Evolutionary conservation across 164 flowering plant species (phyloP).

Genomic region (Vitis amurensis): DNA sequence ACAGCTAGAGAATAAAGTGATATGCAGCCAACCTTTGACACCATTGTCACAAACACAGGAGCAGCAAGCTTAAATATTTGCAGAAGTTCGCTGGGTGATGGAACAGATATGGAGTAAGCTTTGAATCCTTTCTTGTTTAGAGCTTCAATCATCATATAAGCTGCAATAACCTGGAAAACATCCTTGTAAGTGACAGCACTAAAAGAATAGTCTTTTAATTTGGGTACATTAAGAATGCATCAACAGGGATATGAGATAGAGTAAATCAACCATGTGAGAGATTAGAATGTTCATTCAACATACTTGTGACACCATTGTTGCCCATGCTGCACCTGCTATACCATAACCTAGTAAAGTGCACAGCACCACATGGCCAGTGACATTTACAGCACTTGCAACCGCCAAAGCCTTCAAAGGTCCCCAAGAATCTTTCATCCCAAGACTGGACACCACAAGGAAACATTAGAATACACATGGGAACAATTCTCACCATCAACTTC

Average conservation of each 20-base stretch:
- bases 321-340: slow-evolving; percentile 99
- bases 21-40: slow-evolving; percentile 66
- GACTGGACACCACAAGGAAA: slow-evolving; percentile 40
- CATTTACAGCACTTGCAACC: slow-evolving; percentile 76
- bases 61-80: slow-evolving; percentile 79
- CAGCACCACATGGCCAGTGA: slow-evolving; percentile 67
- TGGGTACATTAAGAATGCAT: background rate
- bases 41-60: slow-evolving; percentile 88
- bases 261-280: background rate
- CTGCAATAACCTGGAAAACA: slow-evolving; percentile 74
- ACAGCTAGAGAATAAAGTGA: slow-evolving; percentile 3
- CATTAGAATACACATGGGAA: background rate
- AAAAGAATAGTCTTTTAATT: background rate
- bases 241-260: background rate
- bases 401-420: slow-evolving; percentile 95
- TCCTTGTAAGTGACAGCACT: slow-evolving; percentile 14
- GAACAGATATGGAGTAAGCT: slow-evolving; percentile 65
- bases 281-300: slow-evolving; percentile 10
- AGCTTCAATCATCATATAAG: slow-evolving; percentile 78
- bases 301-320: slow-evolving; percentile 96
- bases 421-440: slow-evolving; percentile 98
- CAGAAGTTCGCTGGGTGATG: slow-evolving; percentile 62
- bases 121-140: slow-evolving; percentile 77
- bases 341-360: slow-evolving; percentile 83
- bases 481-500: background rate